A percentile compares a stretch with the other conserved stretches of the same genome.
phyloP scores from a whole-genome alignment of 345 rosid species.

The Sonneratia caseolaris region DNA sequence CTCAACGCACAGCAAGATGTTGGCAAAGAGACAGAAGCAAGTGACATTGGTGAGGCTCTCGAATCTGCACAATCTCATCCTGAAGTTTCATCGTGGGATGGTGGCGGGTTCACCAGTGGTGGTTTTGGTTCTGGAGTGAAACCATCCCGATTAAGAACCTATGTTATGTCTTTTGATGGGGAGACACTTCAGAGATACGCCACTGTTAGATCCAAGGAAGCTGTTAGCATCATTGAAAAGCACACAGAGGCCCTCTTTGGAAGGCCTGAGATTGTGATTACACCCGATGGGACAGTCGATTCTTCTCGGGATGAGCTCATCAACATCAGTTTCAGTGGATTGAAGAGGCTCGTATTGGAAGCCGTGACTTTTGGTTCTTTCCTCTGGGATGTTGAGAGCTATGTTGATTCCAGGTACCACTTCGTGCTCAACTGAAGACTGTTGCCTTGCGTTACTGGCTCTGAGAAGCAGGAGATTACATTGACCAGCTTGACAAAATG shows the following conservation, averaged over 20 bases:
- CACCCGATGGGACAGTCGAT: slow-evolving; percentile 62
- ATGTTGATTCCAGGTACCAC: slow-evolving; percentile 87
- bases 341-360: slow-evolving; percentile 85
- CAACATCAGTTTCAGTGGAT: slow-evolving; percentile 73
- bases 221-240: slow-evolving; percentile 82
- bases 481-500: background rate
- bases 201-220: slow-evolving; percentile 84
- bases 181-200: slow-evolving; percentile 90
- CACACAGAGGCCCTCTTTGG: slow-evolving; percentile 96
- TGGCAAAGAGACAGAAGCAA: slow-evolving; percentile 24
- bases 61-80: slow-evolving; percentile 45
- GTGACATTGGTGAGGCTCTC: slow-evolving; percentile 17
- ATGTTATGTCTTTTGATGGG: slow-evolving; percentile 87
- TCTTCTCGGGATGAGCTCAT: slow-evolving; percentile 63
- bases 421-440: slow-evolving; percentile 55
- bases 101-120: slow-evolving; percentile 35
- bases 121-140: slow-evolving; percentile 53
- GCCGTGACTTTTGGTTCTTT: slow-evolving; percentile 96
- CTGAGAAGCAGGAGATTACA: background rate
- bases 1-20: slow-evolving; percentile 17
- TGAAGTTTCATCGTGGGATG: slow-evolving; percentile 50
- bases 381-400: slow-evolving; percentile 96
- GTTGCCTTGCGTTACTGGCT: background rate
- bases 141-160: slow-evolving; percentile 57
- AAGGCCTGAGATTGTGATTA: slow-evolving; percentile 63